These are phyloP conservation scores for Linanthus parryae DNA, from an alignment of 148 eudicot genomes.

Conservation along the genomic window DNA sequence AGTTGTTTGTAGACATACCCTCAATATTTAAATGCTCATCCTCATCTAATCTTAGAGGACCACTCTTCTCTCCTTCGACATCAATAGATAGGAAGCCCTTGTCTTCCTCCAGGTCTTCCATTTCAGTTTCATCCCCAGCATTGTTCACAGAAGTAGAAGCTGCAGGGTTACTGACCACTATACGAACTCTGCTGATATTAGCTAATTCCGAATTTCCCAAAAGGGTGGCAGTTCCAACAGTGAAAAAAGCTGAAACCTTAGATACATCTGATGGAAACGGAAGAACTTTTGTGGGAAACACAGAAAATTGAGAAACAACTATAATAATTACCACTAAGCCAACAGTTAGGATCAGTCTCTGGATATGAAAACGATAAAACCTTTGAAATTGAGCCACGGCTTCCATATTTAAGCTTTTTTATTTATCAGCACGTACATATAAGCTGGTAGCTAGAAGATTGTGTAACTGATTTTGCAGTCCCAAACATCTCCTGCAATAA, in stretches of 20 bases:
- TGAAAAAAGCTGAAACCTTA: constrained; percentile 5
- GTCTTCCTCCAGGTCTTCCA: constrained; percentile 6
- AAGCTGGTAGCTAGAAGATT: neutral
- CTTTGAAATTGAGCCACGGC: constrained; percentile 13
- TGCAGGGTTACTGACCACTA: neutral
- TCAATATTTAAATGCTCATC: neutral
- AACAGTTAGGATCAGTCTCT: constrained; percentile 23
- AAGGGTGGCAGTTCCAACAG: neutral
- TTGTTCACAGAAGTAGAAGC: constrained; percentile 12
- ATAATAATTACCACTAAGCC: constrained; percentile 23
- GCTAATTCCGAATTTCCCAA: constrained; percentile 3
- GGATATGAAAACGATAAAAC: constrained; percentile 13
- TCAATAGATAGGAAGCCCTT: neutral
- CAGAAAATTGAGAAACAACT: constrained; percentile 30
- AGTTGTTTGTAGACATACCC: constrained; percentile 1
- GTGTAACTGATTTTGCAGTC: too few relatives aligned
- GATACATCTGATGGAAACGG: constrained; percentile 9
- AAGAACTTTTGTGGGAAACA: constrained; percentile 16
- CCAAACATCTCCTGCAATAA: too few relatives aligned
- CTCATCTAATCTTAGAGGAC: neutral
- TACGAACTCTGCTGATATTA: constrained; percentile 1
- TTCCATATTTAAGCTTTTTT: constrained; percentile 25
- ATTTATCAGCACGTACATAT: neutral
- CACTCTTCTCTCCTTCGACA: neutral
- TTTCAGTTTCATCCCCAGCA: constrained; percentile 14